phyloP scores from a whole-genome alignment of 306 rosid species.

The Alnus rubra region DNA sequence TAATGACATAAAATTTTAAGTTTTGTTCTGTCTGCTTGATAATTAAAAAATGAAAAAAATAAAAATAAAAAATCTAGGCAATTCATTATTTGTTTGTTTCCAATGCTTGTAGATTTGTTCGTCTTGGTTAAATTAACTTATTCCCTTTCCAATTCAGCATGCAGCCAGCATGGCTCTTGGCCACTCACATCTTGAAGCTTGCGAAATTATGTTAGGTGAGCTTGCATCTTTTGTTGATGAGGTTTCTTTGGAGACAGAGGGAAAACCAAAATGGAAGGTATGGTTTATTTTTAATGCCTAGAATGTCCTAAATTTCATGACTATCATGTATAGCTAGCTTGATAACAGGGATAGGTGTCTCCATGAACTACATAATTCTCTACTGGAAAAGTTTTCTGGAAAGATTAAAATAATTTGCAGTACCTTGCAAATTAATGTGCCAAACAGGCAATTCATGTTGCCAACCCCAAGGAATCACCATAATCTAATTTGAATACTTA shows the following conservation, averaged over 20 bases:
- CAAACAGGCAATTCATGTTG: not conserved
- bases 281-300: constrained; percentile 23
- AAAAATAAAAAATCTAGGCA: not conserved
- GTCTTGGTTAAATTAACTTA: constrained; percentile 25
- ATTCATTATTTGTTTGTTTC: not conserved
- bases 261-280: constrained; percentile 98
- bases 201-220: constrained; percentile 93
- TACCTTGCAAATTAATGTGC: not conserved
- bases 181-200: constrained; percentile 89
- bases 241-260: constrained; percentile 86
- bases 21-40: not conserved
- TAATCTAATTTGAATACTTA: not conserved
- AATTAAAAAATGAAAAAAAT: not conserved
- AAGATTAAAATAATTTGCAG: not conserved
- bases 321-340: constrained; percentile 1
- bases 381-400: not conserved
- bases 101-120: not conserved
- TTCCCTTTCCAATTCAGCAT: constrained; percentile 56
- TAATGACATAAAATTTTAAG: not conserved
- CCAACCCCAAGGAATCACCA: not conserved
- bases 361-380: constrained; percentile 2
- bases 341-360: not conserved
- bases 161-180: constrained; percentile 99
- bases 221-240: constrained; percentile 89
- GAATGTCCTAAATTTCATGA: constrained; percentile 16